Evolutionary conservation across 768 basidiomycete species (phyloP).

Genomic region (Tubosaeta sp.): DNA sequence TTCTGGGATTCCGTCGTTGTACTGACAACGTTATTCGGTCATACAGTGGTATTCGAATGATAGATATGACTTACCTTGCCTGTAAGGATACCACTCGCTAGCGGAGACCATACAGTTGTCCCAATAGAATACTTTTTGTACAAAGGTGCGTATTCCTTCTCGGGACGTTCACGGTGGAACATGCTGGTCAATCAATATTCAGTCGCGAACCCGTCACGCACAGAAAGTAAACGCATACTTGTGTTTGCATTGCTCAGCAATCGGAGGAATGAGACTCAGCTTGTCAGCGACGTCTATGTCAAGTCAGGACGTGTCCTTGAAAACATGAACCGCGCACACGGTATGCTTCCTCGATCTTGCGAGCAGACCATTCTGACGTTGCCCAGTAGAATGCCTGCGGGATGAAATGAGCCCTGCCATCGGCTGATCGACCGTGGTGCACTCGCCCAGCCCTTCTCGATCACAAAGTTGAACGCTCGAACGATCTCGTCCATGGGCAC

Average conservation of each 20-base stretch:
- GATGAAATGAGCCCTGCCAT: neutral
- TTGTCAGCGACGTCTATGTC: conserved; percentile 44
- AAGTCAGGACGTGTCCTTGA: neutral
- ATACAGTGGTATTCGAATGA: neutral
- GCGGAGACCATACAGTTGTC: conserved; percentile 52
- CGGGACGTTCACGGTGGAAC: conserved; percentile 51
- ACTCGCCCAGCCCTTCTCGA: conserved; percentile 44
- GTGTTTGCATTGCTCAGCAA: conserved; percentile 51
- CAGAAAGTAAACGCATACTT: conserved; percentile 24
- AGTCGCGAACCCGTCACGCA: neutral
- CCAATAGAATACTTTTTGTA: conserved; percentile 46
- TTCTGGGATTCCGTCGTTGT: conserved; percentile 48
- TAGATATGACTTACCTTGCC: conserved; percentile 37
- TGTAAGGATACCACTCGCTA: conserved; percentile 52
- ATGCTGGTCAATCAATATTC: conserved; percentile 29
- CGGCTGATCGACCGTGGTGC: neutral
- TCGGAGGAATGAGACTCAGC: conserved; percentile 46
- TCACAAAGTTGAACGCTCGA: conserved; percentile 53
- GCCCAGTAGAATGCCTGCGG: conserved; percentile 42
- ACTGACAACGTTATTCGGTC: conserved; percentile 21
- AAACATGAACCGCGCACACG: conserved; percentile 16
- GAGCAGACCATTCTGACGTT: conserved; percentile 54
- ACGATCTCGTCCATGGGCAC: conserved; percentile 53
- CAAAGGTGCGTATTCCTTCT: conserved; percentile 46
- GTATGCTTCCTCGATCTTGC: conserved; percentile 44